A percentile compares a stretch with the other conserved stretches of the same genome.
phyloP scores from a whole-genome alignment of 139 green algal species.

The Tetradesmus lagerheimii region DNA sequence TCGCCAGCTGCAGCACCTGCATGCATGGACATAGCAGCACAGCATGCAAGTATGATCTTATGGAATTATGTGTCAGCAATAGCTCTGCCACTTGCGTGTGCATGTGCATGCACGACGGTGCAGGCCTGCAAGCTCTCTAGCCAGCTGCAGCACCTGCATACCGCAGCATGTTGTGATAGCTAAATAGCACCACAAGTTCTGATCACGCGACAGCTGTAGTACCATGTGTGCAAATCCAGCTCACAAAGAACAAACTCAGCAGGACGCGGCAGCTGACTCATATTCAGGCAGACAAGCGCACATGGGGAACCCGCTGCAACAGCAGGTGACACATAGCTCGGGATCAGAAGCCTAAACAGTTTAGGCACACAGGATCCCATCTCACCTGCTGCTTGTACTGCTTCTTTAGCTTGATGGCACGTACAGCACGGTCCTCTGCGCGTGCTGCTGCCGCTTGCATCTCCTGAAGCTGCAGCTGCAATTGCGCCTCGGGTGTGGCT shows the following conservation, averaged over 20 bases:
- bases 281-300: too few relatives aligned
- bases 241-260: too few relatives aligned
- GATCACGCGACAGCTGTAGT: too few relatives aligned
- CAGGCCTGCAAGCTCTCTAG: slow-evolving; percentile 49
- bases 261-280: too few relatives aligned
- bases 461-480: slow-evolving; percentile 61
- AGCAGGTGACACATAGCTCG: too few relatives aligned
- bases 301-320: too few relatives aligned
- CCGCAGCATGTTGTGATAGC: too few relatives aligned
- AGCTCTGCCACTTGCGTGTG: background rate
- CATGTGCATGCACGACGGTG: too few relatives aligned
- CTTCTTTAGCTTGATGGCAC: slow-evolving; percentile 49
- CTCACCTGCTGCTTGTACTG: slow-evolving; percentile 70
- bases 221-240: too few relatives aligned
- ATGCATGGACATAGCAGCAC: background rate
- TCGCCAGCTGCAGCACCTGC: slow-evolving; percentile 52
- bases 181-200: too few relatives aligned
- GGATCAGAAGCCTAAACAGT: too few relatives aligned
- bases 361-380: too few relatives aligned
- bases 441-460: slow-evolving; percentile 48
- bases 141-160: slow-evolving; percentile 51
- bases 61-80: background rate
- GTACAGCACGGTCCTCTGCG: slow-evolving; percentile 42
- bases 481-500: slow-evolving; percentile 57
- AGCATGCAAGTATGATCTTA: background rate